Evolutionary conservation across 2,329 filamentous ascomycete species (phyloP).

Genomic region (Corynespora cassiicola): DNA sequence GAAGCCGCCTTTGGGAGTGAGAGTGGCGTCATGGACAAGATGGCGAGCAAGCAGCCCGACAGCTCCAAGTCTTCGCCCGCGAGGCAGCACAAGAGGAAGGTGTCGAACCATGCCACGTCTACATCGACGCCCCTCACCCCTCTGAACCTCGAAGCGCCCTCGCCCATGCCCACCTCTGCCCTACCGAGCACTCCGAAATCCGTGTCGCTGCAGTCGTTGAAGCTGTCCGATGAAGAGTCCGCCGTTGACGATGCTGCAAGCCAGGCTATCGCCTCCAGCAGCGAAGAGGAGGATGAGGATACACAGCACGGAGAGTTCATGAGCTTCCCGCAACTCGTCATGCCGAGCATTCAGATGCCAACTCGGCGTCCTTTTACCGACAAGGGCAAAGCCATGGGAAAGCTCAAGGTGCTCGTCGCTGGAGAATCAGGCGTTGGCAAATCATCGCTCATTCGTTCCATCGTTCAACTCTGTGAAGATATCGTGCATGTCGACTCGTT

Average conservation of each 20-base stretch:
- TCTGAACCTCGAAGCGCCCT: slow-evolving; percentile 34
- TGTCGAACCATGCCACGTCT: slow-evolving; percentile 27
- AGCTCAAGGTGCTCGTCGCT: slow-evolving; percentile 86
- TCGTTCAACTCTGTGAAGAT: slow-evolving; percentile 85
- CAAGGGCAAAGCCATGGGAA: slow-evolving; percentile 81
- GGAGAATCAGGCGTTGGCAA: slow-evolving; percentile 86
- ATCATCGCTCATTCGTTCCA: slow-evolving; percentile 85
- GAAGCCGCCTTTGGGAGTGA: slow-evolving; percentile 48
- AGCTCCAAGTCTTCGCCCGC: slow-evolving; percentile 24
- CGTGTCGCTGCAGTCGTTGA: slow-evolving; percentile 63
- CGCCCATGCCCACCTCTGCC: slow-evolving; percentile 56
- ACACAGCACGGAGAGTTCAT: slow-evolving; percentile 39
- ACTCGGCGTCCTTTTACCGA: slow-evolving; percentile 87
- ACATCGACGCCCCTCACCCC: slow-evolving; percentile 34
- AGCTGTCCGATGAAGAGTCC: slow-evolving; percentile 64
- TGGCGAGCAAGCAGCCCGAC: slow-evolving; percentile 23
- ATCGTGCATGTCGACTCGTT: slow-evolving; percentile 90
- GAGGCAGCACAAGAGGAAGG: slow-evolving; percentile 27
- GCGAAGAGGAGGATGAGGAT: slow-evolving; percentile 60
- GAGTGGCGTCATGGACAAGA: slow-evolving; percentile 20
- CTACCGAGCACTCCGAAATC: slow-evolving; percentile 67
- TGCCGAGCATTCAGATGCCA: slow-evolving; percentile 95
- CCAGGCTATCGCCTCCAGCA: slow-evolving; percentile 61
- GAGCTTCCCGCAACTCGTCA: slow-evolving; percentile 79
- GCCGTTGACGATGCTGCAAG: slow-evolving; percentile 62